phyloP scores from a whole-genome alignment of 73 alveolate species.

The Durusdinium trenchii region DNA sequence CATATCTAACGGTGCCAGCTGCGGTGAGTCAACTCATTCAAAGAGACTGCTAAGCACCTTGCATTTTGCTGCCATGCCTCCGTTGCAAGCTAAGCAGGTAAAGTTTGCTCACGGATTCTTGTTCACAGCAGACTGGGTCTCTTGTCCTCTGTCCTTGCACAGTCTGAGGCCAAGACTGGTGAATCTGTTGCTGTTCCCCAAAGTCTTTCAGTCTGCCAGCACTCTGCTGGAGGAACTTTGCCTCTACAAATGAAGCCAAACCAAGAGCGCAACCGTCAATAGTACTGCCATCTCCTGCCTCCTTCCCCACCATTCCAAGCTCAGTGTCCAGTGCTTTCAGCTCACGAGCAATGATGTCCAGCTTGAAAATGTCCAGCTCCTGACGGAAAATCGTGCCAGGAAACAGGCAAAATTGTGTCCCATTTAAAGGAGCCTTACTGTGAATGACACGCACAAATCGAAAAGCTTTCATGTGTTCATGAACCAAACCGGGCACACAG shows the following conservation, averaged over 20 bases:
- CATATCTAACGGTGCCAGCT: no score
- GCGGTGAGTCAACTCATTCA: no score
- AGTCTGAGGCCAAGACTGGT: not conserved
- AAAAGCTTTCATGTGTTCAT: no score
- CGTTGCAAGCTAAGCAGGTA: not conserved
- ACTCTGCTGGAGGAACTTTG: conserved; percentile 78
- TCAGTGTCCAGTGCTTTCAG: conserved; percentile 65
- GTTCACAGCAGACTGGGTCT: no score
- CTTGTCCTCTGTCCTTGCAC: no score
- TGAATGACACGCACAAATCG: no score
- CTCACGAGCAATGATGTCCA: conserved; percentile 90
- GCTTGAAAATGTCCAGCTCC: conserved; percentile 93
- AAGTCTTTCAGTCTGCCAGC: conserved; percentile 70
- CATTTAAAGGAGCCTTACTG: no score
- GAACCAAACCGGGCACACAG: no score
- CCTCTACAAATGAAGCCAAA: no score
- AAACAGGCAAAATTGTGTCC: no score
- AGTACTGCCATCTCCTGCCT: no score
- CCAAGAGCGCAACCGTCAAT: not conserved
- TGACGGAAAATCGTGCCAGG: not conserved
- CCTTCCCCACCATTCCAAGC: conserved; percentile 64
- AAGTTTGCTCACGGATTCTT: no score
- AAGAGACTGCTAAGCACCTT: not conserved
- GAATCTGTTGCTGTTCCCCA: conserved; percentile 75
- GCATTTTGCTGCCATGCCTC: conserved; percentile 81